phyloP scores from a whole-genome alignment of 306 rosid genomes.

The Bauhinia variegata region DNA sequence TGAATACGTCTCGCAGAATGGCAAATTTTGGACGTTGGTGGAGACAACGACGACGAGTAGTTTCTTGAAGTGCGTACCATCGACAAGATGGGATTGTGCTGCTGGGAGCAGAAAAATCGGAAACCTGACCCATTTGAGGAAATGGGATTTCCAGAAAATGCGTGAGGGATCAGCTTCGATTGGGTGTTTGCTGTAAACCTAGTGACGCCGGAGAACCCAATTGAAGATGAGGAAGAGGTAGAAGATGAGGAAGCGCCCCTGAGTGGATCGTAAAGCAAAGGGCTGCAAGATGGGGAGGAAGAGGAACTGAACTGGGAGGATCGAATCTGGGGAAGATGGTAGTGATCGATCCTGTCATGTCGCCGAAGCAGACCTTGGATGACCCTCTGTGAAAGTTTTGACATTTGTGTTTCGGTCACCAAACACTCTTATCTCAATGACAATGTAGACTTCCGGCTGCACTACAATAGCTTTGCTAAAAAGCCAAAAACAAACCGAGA shows the following conservation, averaged over 20 bases:
- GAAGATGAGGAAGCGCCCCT: conserved; percentile 9
- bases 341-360: conserved; percentile 31
- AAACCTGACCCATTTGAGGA: conserved; percentile 34
- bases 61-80: conserved; percentile 1
- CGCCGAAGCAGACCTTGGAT: conserved; percentile 56
- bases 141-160: conserved; percentile 33
- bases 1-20: background rate
- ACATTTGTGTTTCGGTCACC: conserved; percentile 31
- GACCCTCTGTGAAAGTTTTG: conserved; percentile 35
- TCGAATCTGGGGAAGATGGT: conserved; percentile 19
- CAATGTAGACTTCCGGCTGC: background rate
- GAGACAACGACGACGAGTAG: background rate
- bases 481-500: too few species aligned
- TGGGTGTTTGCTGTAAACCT: conserved; percentile 13
- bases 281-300: conserved; percentile 16
- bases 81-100: conserved; percentile 8
- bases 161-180: conserved; percentile 10
- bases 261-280: conserved; percentile 28
- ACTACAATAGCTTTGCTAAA: background rate
- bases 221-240: conserved; percentile 28
- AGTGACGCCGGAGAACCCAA: background rate
- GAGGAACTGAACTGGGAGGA: conserved; percentile 1
- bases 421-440: background rate
- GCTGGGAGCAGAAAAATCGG: conserved; percentile 12
- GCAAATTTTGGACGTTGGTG: background rate